A percentile compares a stretch with the other conserved stretches of the same genome.
Evolutionary conservation across 495 filamentous ascomycete genomes (phyloP).

Genomic region (Lepidopterella palustris): DNA sequence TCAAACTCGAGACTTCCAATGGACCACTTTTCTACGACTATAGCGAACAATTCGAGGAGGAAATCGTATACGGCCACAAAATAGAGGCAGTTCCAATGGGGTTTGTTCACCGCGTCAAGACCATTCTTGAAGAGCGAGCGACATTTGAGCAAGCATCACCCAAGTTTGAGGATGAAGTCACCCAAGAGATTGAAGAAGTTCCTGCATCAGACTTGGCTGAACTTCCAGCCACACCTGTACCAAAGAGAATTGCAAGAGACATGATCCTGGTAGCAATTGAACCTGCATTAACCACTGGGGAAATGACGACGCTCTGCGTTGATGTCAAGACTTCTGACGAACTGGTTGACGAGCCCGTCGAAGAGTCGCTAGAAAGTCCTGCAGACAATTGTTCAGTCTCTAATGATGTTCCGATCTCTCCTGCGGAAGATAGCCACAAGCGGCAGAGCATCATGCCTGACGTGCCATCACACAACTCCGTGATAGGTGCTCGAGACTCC

Average conservation of each 20-base stretch:
- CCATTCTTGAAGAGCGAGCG: constrained; percentile 22
- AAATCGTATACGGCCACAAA: constrained; percentile 8
- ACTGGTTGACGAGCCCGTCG: background rate
- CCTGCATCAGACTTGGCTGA: constrained; percentile 27
- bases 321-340: background rate
- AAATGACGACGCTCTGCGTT: background rate
- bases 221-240: constrained; percentile 25
- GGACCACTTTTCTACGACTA: constrained; percentile 25
- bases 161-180: constrained; percentile 4
- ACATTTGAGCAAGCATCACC: background rate
- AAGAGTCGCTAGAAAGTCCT: background rate
- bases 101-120: constrained; percentile 22
- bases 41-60: constrained; percentile 26
- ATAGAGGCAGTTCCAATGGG: constrained; percentile 11
- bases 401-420: background rate
- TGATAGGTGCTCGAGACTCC: constrained; percentile 12
- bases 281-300: constrained; percentile 11
- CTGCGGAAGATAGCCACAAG: background rate
- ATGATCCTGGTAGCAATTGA: constrained; percentile 31
- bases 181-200: constrained; percentile 27
- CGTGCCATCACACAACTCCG: background rate
- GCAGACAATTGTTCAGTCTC: background rate
- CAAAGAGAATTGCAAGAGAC: constrained; percentile 32
- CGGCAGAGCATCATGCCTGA: constrained; percentile 17
- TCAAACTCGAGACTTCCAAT: constrained; percentile 1